phyloP scores from a whole-genome alignment of 306 rosid genomes.

The Ormosia semicastrata region DNA sequence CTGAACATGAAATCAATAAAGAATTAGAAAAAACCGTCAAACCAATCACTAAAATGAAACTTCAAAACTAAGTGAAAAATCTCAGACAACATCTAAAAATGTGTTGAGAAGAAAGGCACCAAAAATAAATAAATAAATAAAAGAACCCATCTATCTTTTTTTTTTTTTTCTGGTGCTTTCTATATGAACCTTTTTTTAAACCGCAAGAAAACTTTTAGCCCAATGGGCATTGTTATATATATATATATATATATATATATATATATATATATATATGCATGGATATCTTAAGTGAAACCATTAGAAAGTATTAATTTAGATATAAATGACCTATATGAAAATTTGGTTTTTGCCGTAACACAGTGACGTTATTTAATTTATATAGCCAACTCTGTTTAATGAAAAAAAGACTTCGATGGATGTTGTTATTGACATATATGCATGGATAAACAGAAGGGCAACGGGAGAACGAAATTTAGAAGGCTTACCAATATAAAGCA shows the following conservation, averaged over 20 bases:
- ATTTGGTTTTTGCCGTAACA: too few species aligned
- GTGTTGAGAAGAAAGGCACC: neutral
- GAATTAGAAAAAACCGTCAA: neutral
- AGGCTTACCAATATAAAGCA: slow-evolving; percentile 32
- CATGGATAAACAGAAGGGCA: neutral
- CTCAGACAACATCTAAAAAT: neutral
- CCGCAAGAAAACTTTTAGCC: neutral
- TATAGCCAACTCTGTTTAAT: too few species aligned
- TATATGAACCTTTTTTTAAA: neutral
- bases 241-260: too few species aligned
- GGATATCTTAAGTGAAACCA: too few species aligned
- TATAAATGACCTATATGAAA: too few species aligned
- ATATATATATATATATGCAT: too few species aligned
- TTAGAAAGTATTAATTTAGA: too few species aligned
- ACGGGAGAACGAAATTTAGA: neutral
- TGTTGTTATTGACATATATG: neutral
- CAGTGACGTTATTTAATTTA: too few species aligned
- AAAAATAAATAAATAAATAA: neutral
- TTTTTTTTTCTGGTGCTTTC: neutral
- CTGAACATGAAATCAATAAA: neutral
- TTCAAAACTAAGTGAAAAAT: neutral
- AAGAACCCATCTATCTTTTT: neutral
- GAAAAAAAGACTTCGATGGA: too few species aligned
- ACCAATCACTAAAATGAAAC: neutral
- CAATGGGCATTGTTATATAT: neutral